Conservation (phyloP, 441 rosid species). For the Pelargonium citronellum region DNA sequence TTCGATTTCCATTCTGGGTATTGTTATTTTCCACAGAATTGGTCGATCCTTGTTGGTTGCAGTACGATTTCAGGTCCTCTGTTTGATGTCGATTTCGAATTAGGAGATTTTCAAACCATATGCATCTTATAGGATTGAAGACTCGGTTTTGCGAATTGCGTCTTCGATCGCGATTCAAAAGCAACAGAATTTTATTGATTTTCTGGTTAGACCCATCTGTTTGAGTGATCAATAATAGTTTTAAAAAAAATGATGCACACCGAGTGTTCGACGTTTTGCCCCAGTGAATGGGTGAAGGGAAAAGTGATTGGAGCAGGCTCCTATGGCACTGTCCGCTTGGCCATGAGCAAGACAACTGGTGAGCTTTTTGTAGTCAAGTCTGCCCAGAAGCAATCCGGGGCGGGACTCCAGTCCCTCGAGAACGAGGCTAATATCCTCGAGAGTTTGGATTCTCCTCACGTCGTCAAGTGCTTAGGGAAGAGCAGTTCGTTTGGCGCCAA, state of each 20-base stretch:
- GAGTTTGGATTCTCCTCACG: slow-evolving; percentile 28
- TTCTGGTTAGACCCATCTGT: background rate
- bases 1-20: too few relatives aligned
- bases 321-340: slow-evolving; percentile 35
- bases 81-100: too few relatives aligned
- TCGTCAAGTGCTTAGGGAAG: slow-evolving; percentile 29
- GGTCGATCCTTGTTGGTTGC: too few relatives aligned
- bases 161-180: background rate
- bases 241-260: slow-evolving; percentile 9
- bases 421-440: slow-evolving; percentile 32
- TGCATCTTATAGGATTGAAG: too few relatives aligned
- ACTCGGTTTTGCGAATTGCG: too few relatives aligned
- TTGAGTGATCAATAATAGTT: background rate
- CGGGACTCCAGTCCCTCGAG: slow-evolving; percentile 19
- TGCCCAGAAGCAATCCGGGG: slow-evolving; percentile 17
- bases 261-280: slow-evolving; percentile 9
- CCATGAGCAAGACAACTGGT: slow-evolving; percentile 31
- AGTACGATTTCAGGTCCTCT: too few relatives aligned
- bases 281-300: slow-evolving; percentile 29
- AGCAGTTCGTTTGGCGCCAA: slow-evolving; percentile 7
- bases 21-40: too few relatives aligned
- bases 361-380: slow-evolving; percentile 31
- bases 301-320: slow-evolving; percentile 35
- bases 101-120: too few relatives aligned
- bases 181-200: background rate